A percentile compares a stretch with the other conserved stretches of the same genome.
Conservation (phyloP, 1,284 basidiomycete species). For the Leccinum huronense region DNA sequence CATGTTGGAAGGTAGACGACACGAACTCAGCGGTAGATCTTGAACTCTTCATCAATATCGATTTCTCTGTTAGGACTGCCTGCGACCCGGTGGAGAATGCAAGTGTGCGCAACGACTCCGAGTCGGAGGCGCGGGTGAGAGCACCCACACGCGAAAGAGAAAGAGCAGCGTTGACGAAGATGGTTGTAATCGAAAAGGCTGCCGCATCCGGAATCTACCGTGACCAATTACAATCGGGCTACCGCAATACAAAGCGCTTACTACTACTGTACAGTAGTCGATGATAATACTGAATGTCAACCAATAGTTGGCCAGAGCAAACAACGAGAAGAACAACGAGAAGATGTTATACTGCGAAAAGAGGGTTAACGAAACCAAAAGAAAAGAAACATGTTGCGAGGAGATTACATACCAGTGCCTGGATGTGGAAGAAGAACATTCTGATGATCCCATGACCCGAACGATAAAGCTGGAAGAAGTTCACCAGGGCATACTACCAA, state of each 20-base stretch:
- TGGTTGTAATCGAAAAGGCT: slow-evolving; percentile 6
- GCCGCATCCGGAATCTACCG: slow-evolving; percentile 18
- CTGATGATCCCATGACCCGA: slow-evolving; percentile 82
- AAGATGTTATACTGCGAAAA: slow-evolving; percentile 68
- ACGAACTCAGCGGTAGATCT: slow-evolving; percentile 94
- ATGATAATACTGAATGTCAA: slow-evolving; percentile 96
- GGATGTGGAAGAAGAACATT: slow-evolving; percentile 95
- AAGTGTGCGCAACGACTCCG: slow-evolving; percentile 36
- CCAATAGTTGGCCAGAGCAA: slow-evolving; percentile 92
- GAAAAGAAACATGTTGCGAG: background rate
- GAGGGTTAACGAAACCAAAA: slow-evolving; percentile 3
- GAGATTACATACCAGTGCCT: slow-evolving; percentile 66
- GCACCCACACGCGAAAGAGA: slow-evolving; percentile 7
- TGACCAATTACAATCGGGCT: slow-evolving; percentile 23
- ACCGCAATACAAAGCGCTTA: background rate
- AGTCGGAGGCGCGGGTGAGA: slow-evolving; percentile 11
- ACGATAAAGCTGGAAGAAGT: slow-evolving; percentile 90
- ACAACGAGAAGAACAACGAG: slow-evolving; percentile 86
- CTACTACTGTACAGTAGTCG: slow-evolving; percentile 39
- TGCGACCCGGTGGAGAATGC: slow-evolving; percentile 42
- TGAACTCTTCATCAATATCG: slow-evolving; percentile 77
- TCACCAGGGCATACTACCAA: slow-evolving; percentile 82
- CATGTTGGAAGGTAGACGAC: background rate
- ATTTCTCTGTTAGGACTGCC: slow-evolving; percentile 45
- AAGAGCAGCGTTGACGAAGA: slow-evolving; percentile 8